These are phyloP conservation scores for Pleurotus tuoliensis DNA, from an alignment of 768 basidiomycete genomes.

Conservation along the genomic window DNA sequence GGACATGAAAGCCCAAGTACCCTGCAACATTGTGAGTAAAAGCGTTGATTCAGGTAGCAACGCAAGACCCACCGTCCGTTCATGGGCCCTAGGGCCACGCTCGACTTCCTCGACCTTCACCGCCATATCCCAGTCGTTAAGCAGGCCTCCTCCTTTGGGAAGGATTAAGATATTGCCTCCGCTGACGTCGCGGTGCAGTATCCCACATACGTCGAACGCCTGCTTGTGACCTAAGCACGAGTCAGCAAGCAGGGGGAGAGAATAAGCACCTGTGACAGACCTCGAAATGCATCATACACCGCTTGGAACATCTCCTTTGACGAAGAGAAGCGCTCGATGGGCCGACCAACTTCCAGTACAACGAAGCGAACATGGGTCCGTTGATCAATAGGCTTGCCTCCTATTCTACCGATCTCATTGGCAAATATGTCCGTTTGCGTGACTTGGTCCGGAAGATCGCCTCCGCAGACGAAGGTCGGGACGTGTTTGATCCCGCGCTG, in stretches of 20 bases:
- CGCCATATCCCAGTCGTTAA: slow-evolving; percentile 10
- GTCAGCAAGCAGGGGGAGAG: no score
- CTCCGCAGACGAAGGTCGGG: neutral
- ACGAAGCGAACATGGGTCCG: neutral
- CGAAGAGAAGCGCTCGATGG: neutral
- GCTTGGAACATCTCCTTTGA: neutral
- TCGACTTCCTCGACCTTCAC: neutral
- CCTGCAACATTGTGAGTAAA: slow-evolving; percentile 4
- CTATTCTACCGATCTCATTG: no score
- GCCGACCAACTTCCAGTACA: neutral
- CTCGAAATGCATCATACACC: neutral
- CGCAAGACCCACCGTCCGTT: slow-evolving; percentile 6
- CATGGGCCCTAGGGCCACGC: neutral
- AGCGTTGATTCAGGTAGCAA: no score
- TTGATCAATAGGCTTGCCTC: neutral
- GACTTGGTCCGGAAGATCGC: slow-evolving; percentile 10
- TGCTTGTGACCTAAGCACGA: slow-evolving; percentile 2
- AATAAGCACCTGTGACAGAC: neutral
- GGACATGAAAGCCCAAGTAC: slow-evolving; percentile 16
- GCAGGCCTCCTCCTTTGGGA: neutral
- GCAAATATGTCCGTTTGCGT: neutral
- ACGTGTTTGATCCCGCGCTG: neutral
- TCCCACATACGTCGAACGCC: neutral
- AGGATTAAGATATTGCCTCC: slow-evolving; percentile 7
- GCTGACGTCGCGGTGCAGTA: slow-evolving; percentile 11